Evolutionary conservation across 2,329 filamentous ascomycete genomes (phyloP).

Genomic region (Ramichloridium luteum): DNA sequence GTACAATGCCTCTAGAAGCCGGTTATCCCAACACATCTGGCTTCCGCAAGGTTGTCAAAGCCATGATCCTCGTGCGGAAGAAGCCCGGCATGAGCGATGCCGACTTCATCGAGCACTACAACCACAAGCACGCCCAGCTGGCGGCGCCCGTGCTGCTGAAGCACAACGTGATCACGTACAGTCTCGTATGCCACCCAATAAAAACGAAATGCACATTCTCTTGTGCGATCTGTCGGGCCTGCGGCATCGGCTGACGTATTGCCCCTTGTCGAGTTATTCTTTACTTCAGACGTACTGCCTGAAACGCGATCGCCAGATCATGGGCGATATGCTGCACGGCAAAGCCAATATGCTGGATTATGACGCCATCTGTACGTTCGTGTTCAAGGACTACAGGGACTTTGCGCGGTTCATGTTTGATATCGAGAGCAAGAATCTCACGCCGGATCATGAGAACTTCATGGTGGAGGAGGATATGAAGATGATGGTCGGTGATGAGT

Average conservation of each 20-base stretch:
- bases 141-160: slow-evolving; percentile 33
- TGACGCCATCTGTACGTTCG: slow-evolving; percentile 38
- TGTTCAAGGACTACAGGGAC: slow-evolving; percentile 35
- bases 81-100: slow-evolving; percentile 34
- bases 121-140: slow-evolving; percentile 32
- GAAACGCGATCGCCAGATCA: slow-evolving; percentile 31
- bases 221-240: too few species aligned
- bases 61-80: slow-evolving; percentile 35
- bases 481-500: slow-evolving; percentile 37
- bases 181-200: slow-evolving; percentile 31
- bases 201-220: too few species aligned
- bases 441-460: slow-evolving; percentile 25
- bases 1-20: slow-evolving; percentile 31
- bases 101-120: slow-evolving; percentile 36
- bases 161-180: slow-evolving; percentile 34
- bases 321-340: slow-evolving; percentile 35
- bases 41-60: slow-evolving; percentile 37
- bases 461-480: slow-evolving; percentile 27
- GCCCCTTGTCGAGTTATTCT: too few species aligned
- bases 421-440: slow-evolving; percentile 30
- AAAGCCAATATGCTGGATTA: slow-evolving; percentile 33
- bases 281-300: slow-evolving; percentile 39
- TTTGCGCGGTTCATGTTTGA: slow-evolving; percentile 37
- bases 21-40: slow-evolving; percentile 33
- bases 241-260: too few species aligned